phyloP scores from a whole-genome alignment of 2,329 filamentous ascomycete genomes.

The Sordariomycetes sp. region DNA sequence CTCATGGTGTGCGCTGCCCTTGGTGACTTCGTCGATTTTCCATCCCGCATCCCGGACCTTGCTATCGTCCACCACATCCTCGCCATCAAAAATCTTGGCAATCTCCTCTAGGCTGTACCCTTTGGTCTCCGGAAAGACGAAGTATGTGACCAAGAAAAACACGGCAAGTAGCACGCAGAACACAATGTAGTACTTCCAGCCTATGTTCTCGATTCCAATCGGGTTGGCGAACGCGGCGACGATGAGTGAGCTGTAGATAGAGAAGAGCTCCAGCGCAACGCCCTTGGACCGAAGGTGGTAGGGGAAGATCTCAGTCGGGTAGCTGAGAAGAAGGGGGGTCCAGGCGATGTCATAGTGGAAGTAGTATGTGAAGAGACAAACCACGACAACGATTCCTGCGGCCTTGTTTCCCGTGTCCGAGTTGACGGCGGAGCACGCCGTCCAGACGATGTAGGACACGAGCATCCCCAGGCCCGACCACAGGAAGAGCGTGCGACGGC shows the following conservation, averaged over 20 bases:
- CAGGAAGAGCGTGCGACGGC: conserved; percentile 39
- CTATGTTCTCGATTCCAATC: not conserved
- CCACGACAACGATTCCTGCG: conserved; percentile 13
- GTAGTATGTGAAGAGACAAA: conserved; percentile 23
- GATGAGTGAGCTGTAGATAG: not conserved
- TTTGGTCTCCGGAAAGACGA: not conserved
- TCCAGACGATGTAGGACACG: conserved; percentile 21
- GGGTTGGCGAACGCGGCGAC: not conserved
- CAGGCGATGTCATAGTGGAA: conserved; percentile 43
- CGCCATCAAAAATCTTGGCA: not conserved
- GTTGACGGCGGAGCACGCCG: conserved; percentile 20
- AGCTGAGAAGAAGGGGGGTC: conserved; percentile 37
- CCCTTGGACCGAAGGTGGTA: conserved; percentile 41
- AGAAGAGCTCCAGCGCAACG: conserved; percentile 16
- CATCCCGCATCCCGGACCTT: no score
- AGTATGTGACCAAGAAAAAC: not conserved
- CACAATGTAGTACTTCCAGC: not conserved
- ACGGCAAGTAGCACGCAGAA: not conserved
- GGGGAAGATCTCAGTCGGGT: conserved; percentile 42
- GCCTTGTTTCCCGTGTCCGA: conserved; percentile 5
- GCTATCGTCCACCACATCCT: no score
- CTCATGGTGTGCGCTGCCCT: no score
- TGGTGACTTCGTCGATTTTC: no score
- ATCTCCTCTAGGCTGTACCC: not conserved
- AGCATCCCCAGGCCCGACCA: conserved; percentile 24